These are phyloP conservation scores for Helichrysum umbraculigerum DNA, from an alignment of 129 eudicot species.

Conservation along the genomic window DNA sequence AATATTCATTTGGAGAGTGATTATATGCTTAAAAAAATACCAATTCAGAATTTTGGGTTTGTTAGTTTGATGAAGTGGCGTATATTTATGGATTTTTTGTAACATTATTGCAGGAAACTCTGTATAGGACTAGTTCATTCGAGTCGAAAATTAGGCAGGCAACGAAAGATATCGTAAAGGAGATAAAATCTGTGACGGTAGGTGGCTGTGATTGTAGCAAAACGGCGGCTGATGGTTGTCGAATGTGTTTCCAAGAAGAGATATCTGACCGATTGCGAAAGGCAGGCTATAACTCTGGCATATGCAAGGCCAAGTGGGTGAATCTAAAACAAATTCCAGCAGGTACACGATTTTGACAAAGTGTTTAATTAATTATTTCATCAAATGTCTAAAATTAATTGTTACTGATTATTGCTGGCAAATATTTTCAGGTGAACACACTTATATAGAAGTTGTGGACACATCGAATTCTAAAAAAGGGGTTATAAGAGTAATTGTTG, in stretches of 20 bases:
- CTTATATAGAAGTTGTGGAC: slow-evolving; percentile 62
- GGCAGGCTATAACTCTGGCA: slow-evolving; percentile 45
- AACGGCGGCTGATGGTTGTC: slow-evolving; percentile 40
- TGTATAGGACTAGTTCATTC: slow-evolving; percentile 46
- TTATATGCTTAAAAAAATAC: no score
- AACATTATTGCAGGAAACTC: slow-evolving; percentile 49
- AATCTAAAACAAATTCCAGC: slow-evolving; percentile 46
- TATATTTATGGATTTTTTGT: neutral
- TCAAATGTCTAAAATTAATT: neutral
- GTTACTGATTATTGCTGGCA: neutral
- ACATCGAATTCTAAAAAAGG: slow-evolving; percentile 48
- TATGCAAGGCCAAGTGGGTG: slow-evolving; percentile 80
- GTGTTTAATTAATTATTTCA: neutral
- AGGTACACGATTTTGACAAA: slow-evolving; percentile 38
- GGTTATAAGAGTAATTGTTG: slow-evolving; percentile 53
- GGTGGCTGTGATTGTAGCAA: slow-evolving; percentile 41
- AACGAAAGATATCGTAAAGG: slow-evolving; percentile 51
- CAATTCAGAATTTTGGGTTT: no score
- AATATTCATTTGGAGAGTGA: neutral
- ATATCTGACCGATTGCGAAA: slow-evolving; percentile 37
- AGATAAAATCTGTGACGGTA: slow-evolving; percentile 26
- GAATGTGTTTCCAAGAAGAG: slow-evolving; percentile 46
- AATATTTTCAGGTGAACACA: slow-evolving; percentile 56
- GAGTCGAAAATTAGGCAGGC: slow-evolving; percentile 59
- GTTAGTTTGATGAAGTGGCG: neutral